These are phyloP conservation scores for Fusarium veterinarium DNA, from an alignment of 2,329 filamentous ascomycete species.

Conservation along the genomic window DNA sequence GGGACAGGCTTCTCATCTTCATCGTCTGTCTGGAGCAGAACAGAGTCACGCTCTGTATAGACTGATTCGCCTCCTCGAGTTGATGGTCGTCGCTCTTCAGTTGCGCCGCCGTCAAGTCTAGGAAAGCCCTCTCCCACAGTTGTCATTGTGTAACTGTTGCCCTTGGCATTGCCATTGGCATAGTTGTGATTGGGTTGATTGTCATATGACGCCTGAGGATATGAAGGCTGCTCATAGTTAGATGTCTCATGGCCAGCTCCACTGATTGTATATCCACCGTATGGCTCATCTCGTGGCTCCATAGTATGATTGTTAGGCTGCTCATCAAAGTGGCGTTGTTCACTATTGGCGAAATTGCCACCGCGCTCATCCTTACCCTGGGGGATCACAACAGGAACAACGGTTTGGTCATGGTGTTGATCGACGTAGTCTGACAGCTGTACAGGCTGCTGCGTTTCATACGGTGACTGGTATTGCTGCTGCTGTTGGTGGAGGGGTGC, in stretches of 20 bases:
- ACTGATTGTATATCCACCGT: slow-evolving; percentile 8
- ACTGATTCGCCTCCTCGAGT: slow-evolving; percentile 27
- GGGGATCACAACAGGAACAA: slow-evolving; percentile 37
- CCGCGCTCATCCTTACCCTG: slow-evolving; percentile 28
- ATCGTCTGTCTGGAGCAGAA: slow-evolving; percentile 39
- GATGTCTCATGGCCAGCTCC: slow-evolving; percentile 10
- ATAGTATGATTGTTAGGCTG: slow-evolving; percentile 19
- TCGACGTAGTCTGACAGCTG: slow-evolving; percentile 30
- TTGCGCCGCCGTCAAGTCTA: slow-evolving; percentile 25
- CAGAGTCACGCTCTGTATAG: slow-evolving; percentile 37
- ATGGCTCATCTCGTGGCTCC: slow-evolving; percentile 13
- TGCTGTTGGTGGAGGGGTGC: slow-evolving; percentile 26
- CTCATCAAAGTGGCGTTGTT: slow-evolving; percentile 12
- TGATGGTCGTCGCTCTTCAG: slow-evolving; percentile 11
- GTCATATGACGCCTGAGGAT: slow-evolving; percentile 13
- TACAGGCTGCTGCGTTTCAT: slow-evolving; percentile 25
- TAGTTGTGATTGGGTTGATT: slow-evolving; percentile 20
- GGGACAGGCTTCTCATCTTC: slow-evolving; percentile 34
- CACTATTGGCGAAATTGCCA: slow-evolving; percentile 6
- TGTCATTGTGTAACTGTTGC: slow-evolving; percentile 31
- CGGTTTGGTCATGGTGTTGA: slow-evolving; percentile 28
- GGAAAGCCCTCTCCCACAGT: slow-evolving; percentile 42
- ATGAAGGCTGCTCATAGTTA: slow-evolving; percentile 16
- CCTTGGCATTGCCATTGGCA: slow-evolving; percentile 21
- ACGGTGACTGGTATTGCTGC: slow-evolving; percentile 15